Base-by-base conservation (phyloP, 1,284 basidiomycete genomes). In the Volvariella volvacea region DNA sequence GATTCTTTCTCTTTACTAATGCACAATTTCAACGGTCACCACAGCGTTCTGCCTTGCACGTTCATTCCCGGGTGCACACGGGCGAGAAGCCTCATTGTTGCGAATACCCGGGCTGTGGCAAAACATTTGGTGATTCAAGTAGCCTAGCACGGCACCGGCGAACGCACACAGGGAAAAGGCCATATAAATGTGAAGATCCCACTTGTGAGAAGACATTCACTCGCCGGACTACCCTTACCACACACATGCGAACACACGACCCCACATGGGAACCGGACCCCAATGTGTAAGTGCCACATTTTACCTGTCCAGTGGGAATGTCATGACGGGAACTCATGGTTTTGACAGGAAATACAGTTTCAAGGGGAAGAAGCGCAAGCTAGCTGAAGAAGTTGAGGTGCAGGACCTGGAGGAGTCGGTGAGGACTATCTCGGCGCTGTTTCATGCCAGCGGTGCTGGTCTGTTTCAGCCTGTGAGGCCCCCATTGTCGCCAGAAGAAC, bases 11-110 rank as follows among this genome's bases (percentile, higher is more conserved):
- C 14, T 42, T 43, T 41, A 37, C 38, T 30, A 42, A 47, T 31
- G 46, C 39, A 8, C 22, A 33, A 25, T 41, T 46, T 34, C 54
- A 39, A 48, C 53, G 21, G 49, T 47, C 50, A 47, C 42, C 42
- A 41, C 57, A 90, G 88, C 78, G 86, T 44, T 91, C 88, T 3
- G 91, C 91, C 17, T 66, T 93, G 46, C 87, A 88, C 41, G 91
- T 93, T 3, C 90, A 93, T 61, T 73, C 78, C 44, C 82, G 90
- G 31, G 87, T 90, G 7, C 90, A 93, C 58, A 91, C 89, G 4
- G 90, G 91, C 40, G 90, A 93, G 68, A 88, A 88, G 58, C 90
- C 90, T 2, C 89, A 92, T 62, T 78, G 74, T 48, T 93, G 90
- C 65, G 86, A 89, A 64, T 89, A 88, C 58, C 84, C 86, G 9